Evolutionary conservation across 306 rosid species (phyloP).

Genomic region (Macrotyloma uniflorum): DNA sequence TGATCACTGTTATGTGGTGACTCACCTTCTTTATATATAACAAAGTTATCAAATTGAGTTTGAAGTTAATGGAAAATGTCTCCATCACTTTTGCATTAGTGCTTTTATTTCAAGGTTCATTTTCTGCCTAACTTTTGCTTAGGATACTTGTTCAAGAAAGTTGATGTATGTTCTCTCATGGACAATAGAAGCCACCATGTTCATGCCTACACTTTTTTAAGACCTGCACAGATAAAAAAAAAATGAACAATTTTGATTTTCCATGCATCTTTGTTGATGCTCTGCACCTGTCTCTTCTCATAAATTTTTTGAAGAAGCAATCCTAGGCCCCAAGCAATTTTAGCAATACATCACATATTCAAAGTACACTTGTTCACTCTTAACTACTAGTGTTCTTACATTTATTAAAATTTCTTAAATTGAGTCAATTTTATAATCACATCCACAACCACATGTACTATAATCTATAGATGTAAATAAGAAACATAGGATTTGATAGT

Average conservation of each 20-base stretch:
- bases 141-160: neutral
- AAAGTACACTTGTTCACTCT: too few species aligned
- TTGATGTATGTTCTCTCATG: neutral
- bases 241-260: conserved; percentile 3
- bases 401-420: too few species aligned
- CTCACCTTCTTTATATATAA: conserved; percentile 12
- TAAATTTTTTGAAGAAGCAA: too few species aligned
- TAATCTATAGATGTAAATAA: too few species aligned
- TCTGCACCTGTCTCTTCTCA: neutral
- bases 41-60: conserved; percentile 17
- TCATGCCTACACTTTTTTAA: neutral
- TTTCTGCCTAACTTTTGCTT: conserved; percentile 32
- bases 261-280: neutral
- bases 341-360: too few species aligned
- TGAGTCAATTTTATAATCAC: too few species aligned
- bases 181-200: neutral
- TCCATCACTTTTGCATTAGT: neutral
- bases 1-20: conserved; percentile 8
- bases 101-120: conserved; percentile 33
- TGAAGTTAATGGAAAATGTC: conserved; percentile 25
- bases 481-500: too few species aligned
- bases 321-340: too few species aligned
- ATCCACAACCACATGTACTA: too few species aligned
- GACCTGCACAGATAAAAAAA: neutral
- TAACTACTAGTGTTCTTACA: too few species aligned